A percentile compares a stretch with the other conserved stretches of the same genome.
Conservation (phyloP, 805 yeast species). For the Candida coquimbonensis region DNA sequence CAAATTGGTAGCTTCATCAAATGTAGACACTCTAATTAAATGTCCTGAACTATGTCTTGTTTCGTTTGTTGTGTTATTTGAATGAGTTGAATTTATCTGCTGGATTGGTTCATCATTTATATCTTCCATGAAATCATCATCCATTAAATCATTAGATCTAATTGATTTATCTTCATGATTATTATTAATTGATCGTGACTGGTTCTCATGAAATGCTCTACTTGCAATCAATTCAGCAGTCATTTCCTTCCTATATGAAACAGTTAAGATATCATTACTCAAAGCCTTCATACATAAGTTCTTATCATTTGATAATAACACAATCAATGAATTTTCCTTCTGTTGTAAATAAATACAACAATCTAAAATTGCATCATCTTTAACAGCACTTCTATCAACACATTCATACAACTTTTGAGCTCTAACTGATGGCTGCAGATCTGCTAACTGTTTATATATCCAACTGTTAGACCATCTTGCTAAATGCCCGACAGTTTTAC, state of each 20-base stretch:
- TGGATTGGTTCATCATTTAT: not conserved
- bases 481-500: constrained; percentile 39
- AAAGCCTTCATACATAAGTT: constrained; percentile 77
- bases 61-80: not conserved
- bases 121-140: not conserved
- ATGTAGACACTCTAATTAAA: not conserved
- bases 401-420: constrained; percentile 61
- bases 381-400: constrained; percentile 35
- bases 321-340: constrained; percentile 35
- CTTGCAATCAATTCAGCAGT: constrained; percentile 40
- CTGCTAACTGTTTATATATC: constrained; percentile 59
- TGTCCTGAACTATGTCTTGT: not conserved
- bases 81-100: not conserved
- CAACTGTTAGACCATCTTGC: constrained; percentile 76
- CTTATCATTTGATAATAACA: constrained; percentile 74
- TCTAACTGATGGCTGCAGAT: constrained; percentile 39
- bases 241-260: constrained; percentile 40
- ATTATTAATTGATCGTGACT: not conserved
- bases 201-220: constrained; percentile 21
- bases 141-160: not conserved
- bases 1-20: constrained; percentile 14
- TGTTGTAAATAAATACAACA: constrained; percentile 64
- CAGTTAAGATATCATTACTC: constrained; percentile 57
- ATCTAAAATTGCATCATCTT: constrained; percentile 83
- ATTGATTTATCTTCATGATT: not conserved